Conservation (phyloP, 371 early-diverging fungal species). For the Choanephora cucurbitarum region DNA sequence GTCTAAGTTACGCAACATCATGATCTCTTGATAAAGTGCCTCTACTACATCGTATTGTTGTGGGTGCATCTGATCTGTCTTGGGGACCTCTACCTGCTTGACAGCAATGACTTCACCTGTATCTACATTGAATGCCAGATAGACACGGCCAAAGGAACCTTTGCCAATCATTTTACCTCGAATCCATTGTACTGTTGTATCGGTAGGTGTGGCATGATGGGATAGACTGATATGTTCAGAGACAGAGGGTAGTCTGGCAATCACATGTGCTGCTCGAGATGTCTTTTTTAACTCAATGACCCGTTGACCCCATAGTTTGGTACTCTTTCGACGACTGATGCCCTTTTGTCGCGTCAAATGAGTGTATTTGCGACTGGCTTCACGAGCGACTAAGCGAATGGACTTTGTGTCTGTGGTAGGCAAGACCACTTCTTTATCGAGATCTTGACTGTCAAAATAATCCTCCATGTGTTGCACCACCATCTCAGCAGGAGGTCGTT, state of each 20-base stretch:
- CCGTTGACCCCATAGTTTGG: constrained; percentile 56
- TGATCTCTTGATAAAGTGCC: constrained; percentile 81
- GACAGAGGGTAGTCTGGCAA: constrained; percentile 16
- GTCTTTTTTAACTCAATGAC: constrained; percentile 44
- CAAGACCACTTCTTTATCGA: constrained; percentile 69
- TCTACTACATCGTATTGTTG: constrained; percentile 50
- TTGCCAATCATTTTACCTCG: constrained; percentile 90
- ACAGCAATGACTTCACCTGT: constrained; percentile 93
- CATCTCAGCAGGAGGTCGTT: constrained; percentile 75
- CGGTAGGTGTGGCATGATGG: constrained; percentile 15
- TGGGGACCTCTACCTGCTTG: constrained; percentile 85
- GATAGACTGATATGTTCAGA: constrained; percentile 18
- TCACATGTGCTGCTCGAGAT: constrained; percentile 12
- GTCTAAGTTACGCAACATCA: constrained; percentile 80
- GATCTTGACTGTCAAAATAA: constrained; percentile 78
- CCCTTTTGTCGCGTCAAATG: constrained; percentile 20
- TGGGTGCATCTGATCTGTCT: constrained; percentile 23
- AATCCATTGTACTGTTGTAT: constrained; percentile 65
- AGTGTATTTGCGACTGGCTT: constrained; percentile 36
- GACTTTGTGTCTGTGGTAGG: constrained; percentile 40
- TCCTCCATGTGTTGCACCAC: constrained; percentile 73
- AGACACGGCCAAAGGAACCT: constrained; percentile 96
- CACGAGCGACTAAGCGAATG: constrained; percentile 52
- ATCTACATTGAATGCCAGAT: constrained; percentile 78
- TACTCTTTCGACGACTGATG: constrained; percentile 48